These are phyloP conservation scores for Avena sativa DNA, from an alignment of 176 grass and related monocot species.

Conservation along the genomic window DNA sequence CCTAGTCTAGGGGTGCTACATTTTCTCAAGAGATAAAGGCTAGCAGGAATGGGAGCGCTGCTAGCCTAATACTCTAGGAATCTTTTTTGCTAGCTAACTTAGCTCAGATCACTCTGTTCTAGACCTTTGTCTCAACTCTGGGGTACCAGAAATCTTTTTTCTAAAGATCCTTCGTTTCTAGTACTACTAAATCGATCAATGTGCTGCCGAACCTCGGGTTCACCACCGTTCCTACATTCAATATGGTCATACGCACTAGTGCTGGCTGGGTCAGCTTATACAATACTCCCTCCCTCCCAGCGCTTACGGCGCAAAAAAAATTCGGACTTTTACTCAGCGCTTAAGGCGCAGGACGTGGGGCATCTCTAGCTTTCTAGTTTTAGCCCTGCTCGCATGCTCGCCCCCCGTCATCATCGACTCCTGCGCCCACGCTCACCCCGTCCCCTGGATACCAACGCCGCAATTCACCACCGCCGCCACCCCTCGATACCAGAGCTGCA, in stretches of 20 bases:
- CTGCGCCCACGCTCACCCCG: too few species aligned
- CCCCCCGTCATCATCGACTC: too few species aligned
- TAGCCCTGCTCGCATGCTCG: too few species aligned
- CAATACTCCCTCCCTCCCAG: too few species aligned
- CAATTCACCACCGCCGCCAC: too few species aligned
- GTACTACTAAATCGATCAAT: not conserved
- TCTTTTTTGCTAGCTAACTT: constrained; percentile 25
- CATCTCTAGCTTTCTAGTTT: too few species aligned
- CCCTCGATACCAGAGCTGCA: too few species aligned
- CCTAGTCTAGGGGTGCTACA: not conserved
- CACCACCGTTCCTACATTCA: not conserved
- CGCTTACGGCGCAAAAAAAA: too few species aligned
- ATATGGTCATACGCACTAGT: not conserved
- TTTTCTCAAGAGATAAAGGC: constrained; percentile 16
- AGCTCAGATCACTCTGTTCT: constrained; percentile 34
- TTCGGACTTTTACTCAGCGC: too few species aligned
- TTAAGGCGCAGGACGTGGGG: too few species aligned
- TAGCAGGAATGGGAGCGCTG: not conserved
- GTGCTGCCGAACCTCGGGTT: constrained; percentile 19
- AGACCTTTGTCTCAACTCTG: not conserved
- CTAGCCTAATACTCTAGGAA: constrained; percentile 21
- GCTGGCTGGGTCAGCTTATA: not conserved
- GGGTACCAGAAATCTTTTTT: not conserved
- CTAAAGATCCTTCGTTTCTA: not conserved
- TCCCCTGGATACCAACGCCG: too few species aligned